Evolutionary conservation across 257 asterid genomes (phyloP), one percentile per base, ranked within the genome.

Genomic region (Gentiana macrophylla): DNA sequence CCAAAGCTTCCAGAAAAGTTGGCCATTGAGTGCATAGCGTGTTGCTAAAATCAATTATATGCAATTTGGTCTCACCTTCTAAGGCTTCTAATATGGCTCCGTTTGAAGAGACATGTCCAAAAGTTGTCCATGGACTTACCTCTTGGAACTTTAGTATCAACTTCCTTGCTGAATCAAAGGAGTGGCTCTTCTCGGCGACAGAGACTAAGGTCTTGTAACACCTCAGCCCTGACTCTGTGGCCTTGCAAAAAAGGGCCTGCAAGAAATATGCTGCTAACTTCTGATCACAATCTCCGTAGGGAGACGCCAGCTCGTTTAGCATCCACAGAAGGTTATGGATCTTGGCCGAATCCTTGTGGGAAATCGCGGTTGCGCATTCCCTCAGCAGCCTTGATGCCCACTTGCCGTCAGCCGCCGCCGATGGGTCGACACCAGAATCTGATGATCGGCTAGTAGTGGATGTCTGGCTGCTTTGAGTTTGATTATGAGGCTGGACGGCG

Each of bases 1-100:
- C 98, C 44, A 91, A 45, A 12, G 98, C 83, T 56, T 91, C 98
- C 12, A 91, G 62, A 44, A 87, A 67, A 0, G 94, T 87, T 3
- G 98, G 98, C 98, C 98, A 91, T 58, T 91, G 98, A 5, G 98
- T 91, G 63, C 95, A 91, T 37, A 84, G 64, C 0, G 96, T 91
- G 74, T 79, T 73, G 78, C 96, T 87, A 12, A 84, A 59, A 64
- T 91, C 98, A 45, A 91, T 60, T 3, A 91, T 73, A 49, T 91
- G 98, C n/a, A 91, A 72, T 66, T 62, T 82, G 45, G 35, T 36
- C 57, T 78, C 78, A 6, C 95, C 89, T 47, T 87, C 98, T 32
- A 84, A 62, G 53, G 96, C 94, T 35, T 91, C 98, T 69, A 87
- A 53, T 43, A 84, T 81, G 6, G 98, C 96, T 1, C 98, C 96